phyloP scores from a whole-genome alignment of 2,329 filamentous ascomycete genomes.

The Fusarium compactum region DNA sequence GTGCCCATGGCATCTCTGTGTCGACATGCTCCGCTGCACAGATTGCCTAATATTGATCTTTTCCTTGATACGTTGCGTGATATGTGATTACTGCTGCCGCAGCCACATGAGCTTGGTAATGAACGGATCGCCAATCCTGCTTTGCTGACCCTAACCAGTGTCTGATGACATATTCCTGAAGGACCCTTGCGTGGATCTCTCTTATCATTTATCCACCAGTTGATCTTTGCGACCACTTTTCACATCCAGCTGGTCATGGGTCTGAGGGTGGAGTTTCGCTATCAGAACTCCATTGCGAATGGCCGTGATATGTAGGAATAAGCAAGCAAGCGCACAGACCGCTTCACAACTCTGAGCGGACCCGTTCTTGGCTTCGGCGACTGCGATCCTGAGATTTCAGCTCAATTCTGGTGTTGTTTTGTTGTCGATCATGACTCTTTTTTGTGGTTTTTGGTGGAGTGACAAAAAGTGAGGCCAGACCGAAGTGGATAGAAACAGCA shows the following conservation, averaged over 20 bases:
- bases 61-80: too few relatives aligned
- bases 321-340: neutral
- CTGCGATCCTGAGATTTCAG: neutral
- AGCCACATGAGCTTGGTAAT: too few relatives aligned
- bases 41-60: too few relatives aligned
- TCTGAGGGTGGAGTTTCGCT: too few relatives aligned
- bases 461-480: neutral
- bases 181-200: rapidly evolving
- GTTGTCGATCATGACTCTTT: neutral
- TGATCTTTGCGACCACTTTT: too few relatives aligned
- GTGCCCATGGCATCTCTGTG: rapidly evolving
- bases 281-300: neutral
- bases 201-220: rapidly evolving
- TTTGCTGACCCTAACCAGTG: neutral
- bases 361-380: too few relatives aligned
- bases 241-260: neutral
- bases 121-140: too few relatives aligned
- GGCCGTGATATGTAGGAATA: neutral
- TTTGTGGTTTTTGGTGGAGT: rapidly evolving
- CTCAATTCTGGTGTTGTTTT: neutral
- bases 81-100: too few relatives aligned
- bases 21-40: too few relatives aligned
- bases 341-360: rapidly evolving
- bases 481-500: too few relatives aligned
- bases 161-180: too few relatives aligned